A percentile compares a stretch with the other conserved stretches of the same genome.
Conservation (phyloP, 306 rosid genomes). For the Medicago ruthenica region DNA sequence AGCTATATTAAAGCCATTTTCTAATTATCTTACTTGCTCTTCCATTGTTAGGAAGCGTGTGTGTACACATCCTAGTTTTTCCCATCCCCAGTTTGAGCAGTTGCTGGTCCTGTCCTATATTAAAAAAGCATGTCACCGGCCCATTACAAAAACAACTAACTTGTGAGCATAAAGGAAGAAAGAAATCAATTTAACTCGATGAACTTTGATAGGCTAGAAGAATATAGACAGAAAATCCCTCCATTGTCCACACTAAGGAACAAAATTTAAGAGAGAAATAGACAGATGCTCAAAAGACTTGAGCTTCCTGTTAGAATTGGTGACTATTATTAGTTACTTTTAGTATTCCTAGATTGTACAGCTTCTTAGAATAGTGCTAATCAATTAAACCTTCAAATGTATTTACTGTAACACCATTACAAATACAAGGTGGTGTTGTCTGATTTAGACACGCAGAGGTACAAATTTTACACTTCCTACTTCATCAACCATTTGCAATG, state of each 20-base stretch:
- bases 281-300: constrained; percentile 30
- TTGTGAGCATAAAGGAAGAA: constrained; percentile 27
- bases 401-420: not conserved
- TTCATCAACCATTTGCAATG: constrained; percentile 14
- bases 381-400: not conserved
- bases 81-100: constrained; percentile 57
- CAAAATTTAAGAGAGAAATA: constrained; percentile 34
- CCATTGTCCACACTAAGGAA: constrained; percentile 33
- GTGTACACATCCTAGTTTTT: constrained; percentile 40
- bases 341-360: not conserved
- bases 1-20: constrained; percentile 29
- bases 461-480: constrained; percentile 3
- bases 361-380: not conserved
- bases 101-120: constrained; percentile 71
- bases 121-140: constrained; percentile 40
- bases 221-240: constrained; percentile 27
- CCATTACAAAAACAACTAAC: constrained; percentile 32
- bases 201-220: constrained; percentile 33
- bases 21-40: constrained; percentile 56
- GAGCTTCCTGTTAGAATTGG: constrained; percentile 2
- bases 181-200: constrained; percentile 19
- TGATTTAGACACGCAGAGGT: not conserved
- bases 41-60: constrained; percentile 47
- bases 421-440: not conserved
- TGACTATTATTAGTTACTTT: not conserved